A percentile compares a stretch with the other conserved stretches of the same genome.
These are phyloP conservation scores for Gymnopus androsaceus DNA, from an alignment of 1,284 basidiomycete species.

Conservation along the genomic window DNA sequence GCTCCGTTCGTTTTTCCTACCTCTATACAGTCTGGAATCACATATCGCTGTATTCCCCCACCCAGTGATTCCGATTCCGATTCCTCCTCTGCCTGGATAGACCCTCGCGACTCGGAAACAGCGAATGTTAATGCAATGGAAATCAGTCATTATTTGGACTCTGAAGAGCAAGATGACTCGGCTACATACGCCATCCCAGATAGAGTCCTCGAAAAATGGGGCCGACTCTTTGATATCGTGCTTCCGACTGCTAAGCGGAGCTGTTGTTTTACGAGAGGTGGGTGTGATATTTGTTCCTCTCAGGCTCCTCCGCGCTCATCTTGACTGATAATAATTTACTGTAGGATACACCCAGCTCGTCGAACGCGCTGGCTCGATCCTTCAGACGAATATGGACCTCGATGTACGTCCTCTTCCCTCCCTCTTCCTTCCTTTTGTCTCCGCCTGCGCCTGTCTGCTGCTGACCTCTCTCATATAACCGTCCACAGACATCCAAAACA, in stretches of 20 bases:
- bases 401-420: too few species aligned
- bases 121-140: too few species aligned
- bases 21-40: slow-evolving; percentile 33
- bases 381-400: too few species aligned
- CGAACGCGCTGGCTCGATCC: slow-evolving; percentile 68
- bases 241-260: slow-evolving; percentile 57
- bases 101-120: too few species aligned
- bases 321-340: slow-evolving; percentile 73
- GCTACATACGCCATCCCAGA: too few species aligned
- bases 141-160: too few species aligned
- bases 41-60: slow-evolving; percentile 27
- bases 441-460: neutral
- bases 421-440: slow-evolving; percentile 7
- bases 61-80: neutral
- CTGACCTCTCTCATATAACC: neutral
- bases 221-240: too few species aligned
- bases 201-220: too few species aligned
- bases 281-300: too few species aligned
- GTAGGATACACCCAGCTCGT: neutral
- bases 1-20: slow-evolving; percentile 41
- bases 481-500: slow-evolving; percentile 61
- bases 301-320: too few species aligned
- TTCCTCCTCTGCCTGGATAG: slow-evolving; percentile 53
- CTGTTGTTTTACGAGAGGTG: too few species aligned
- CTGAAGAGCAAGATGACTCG: too few species aligned